Base-by-base conservation (phyloP, 345 rosid genomes). In the Microthlaspi erraticum region DNA sequence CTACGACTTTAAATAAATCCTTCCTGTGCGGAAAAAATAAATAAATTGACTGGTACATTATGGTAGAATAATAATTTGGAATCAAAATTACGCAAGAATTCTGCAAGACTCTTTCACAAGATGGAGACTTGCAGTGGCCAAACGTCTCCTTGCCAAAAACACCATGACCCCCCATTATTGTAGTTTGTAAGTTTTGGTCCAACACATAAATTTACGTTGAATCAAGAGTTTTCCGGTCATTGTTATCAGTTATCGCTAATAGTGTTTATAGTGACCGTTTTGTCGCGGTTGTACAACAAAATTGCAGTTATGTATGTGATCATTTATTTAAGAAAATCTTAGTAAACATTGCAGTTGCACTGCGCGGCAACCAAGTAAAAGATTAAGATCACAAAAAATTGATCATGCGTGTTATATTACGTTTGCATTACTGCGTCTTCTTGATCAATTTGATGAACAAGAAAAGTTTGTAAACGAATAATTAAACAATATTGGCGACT, bases 251-350 rank as follows among this genome's bases (percentile, higher is more conserved):
- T n/a, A n/a, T n/a, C n/a, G n/a, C n/a, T 45, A 19, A 6, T 1
- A 32, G 54, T 54, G 33, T 32, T 67, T 32, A 68, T 57, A 56
- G 64, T 69, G 73, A 69, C 39, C 23, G n/a, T 58, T 68, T 68
- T 55, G 64, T 68, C 14, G 29, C 51, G n/a, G 50, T 29, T 41
- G 4, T 10, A 39, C 18, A 51, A 53, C 12, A 14, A 17, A 17
- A 1, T 19, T 33, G 10, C 38, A 37, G 36, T 58, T 10, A 33
- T 6, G 26, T n/a, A 34, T 36, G 49, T 70, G 14, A 1, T 11
- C 50, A 70, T n/a, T 12, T 58, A 59, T 59, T 48, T n/a, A 9
- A 12, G 1, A 17, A 11, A 29, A 11, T 17, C 8, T 19, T 19
- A 26, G 3, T 37, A 34, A n/a, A n/a, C n/a, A n/a, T 34, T 51